Conservation (phyloP, 1,139 yeast genomes). For the Debaryomyces nepalensis region DNA sequence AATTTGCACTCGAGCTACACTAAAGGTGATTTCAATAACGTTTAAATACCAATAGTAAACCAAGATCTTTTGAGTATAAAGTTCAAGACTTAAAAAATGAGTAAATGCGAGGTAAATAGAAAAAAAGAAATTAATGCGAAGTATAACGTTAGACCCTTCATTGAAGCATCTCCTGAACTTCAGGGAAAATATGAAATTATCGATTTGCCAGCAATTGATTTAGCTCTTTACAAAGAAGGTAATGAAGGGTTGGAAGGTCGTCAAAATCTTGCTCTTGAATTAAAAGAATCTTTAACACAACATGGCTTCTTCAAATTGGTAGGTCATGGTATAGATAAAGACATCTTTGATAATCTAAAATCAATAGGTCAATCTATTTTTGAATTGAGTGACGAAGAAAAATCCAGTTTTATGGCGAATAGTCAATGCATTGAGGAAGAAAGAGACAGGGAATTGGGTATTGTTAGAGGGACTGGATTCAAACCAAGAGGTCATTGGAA, state of each 20-base stretch:
- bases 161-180: slow-evolving; percentile 24
- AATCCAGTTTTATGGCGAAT: slow-evolving; percentile 29
- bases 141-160: slow-evolving; percentile 28
- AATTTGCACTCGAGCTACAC: no score
- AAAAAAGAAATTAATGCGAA: slow-evolving; percentile 21
- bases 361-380: slow-evolving; percentile 28
- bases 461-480: slow-evolving; percentile 36
- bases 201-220: slow-evolving; percentile 25
- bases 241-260: slow-evolving; percentile 20
- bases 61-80: no score
- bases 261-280: slow-evolving; percentile 22
- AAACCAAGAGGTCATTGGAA: slow-evolving; percentile 39
- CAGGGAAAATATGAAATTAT: slow-evolving; percentile 18
- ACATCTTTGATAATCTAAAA: slow-evolving; percentile 24
- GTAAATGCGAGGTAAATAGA: no score
- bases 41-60: no score
- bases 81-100: no score
- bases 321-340: slow-evolving; percentile 27
- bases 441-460: slow-evolving; percentile 26
- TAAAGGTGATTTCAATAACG: no score
- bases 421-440: slow-evolving; percentile 39
- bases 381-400: slow-evolving; percentile 27
- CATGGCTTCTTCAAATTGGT: slow-evolving; percentile 27
- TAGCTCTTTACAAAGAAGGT: slow-evolving; percentile 25
- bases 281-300: slow-evolving; percentile 28